These are phyloP conservation scores for Chaetoscypha palmicola DNA, from an alignment of 2,329 filamentous ascomycete species.

Conservation along the genomic window DNA sequence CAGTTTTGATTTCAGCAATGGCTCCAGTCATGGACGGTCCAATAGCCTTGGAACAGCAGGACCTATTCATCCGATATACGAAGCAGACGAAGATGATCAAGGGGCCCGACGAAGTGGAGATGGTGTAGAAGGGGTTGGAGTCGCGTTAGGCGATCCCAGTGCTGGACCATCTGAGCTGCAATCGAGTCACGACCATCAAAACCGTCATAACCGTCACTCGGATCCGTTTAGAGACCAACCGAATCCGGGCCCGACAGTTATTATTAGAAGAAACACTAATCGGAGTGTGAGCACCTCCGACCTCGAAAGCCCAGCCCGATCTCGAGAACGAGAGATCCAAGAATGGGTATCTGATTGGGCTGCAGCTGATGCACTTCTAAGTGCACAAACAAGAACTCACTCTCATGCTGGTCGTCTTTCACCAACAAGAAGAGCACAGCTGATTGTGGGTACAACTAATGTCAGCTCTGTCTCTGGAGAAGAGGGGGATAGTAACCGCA, in stretches of 20 bases:
- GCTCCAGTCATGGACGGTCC: constrained; percentile 34
- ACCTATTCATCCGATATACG: constrained; percentile 56
- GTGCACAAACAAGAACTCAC: constrained; percentile 24
- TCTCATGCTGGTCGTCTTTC: constrained; percentile 27
- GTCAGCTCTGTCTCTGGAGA: constrained; percentile 24
- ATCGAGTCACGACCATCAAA: background rate
- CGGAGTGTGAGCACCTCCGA: constrained; percentile 14
- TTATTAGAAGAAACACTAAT: constrained; percentile 10
- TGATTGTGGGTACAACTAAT: constrained; percentile 20
- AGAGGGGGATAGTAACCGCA: constrained; percentile 29
- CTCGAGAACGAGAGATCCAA: constrained; percentile 29
- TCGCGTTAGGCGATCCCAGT: constrained; percentile 20
- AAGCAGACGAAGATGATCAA: constrained; percentile 46
- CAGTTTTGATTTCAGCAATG: constrained; percentile 34
- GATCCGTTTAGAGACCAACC: constrained; percentile 27
- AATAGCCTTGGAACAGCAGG: constrained; percentile 41
- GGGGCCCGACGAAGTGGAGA: constrained; percentile 4
- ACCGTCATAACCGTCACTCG: constrained; percentile 16
- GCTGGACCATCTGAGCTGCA: constrained; percentile 8
- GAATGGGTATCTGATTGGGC: constrained; percentile 34
- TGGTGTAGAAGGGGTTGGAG: constrained; percentile 13
- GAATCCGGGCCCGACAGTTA: constrained; percentile 6
- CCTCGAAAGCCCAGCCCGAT: constrained; percentile 22
- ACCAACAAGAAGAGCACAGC: constrained; percentile 27
- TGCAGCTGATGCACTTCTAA: constrained; percentile 29